Conservation (phyloP, 495 filamentous ascomycete genomes). For the Diplogelasinospora grovesii region DNA sequence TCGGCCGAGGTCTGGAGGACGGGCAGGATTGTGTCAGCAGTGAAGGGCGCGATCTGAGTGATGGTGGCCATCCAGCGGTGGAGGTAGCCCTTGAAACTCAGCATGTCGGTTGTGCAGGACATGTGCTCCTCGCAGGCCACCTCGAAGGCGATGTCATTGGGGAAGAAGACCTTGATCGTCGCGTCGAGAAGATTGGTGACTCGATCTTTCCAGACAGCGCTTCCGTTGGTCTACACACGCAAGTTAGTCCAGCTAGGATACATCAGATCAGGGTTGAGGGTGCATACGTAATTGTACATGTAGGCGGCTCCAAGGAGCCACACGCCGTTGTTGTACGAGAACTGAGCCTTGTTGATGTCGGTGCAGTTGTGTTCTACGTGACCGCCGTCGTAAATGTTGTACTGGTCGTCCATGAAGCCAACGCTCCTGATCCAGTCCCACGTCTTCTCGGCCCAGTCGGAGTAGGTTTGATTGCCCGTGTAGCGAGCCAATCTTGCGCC, state of each 20-base stretch:
- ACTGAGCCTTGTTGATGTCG: constrained; percentile 56
- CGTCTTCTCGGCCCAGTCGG: constrained; percentile 62
- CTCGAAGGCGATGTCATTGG: constrained; percentile 50
- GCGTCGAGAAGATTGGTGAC: constrained; percentile 53
- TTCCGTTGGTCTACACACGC: constrained; percentile 46
- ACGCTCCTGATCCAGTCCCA: constrained; percentile 65
- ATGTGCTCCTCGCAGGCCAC: constrained; percentile 57
- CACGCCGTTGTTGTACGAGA: constrained; percentile 73
- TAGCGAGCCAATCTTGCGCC: constrained; percentile 72
- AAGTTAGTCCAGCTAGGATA: constrained; percentile 2
- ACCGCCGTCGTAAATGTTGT: constrained; percentile 69
- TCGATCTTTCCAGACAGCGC: constrained; percentile 52
- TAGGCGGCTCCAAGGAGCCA: constrained; percentile 65
- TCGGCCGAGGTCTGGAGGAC: constrained; percentile 57
- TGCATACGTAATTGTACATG: constrained; percentile 63
- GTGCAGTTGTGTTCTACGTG: constrained; percentile 59
- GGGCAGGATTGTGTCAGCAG: constrained; percentile 52
- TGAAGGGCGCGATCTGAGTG: constrained; percentile 66
- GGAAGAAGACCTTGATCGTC: constrained; percentile 56
- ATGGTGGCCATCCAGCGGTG: constrained; percentile 72
- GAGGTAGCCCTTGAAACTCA: constrained; percentile 81
- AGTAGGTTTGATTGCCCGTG: constrained; percentile 71
- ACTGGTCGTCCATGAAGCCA: constrained; percentile 57
- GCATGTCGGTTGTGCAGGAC: constrained; percentile 68
- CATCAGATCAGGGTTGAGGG: neutral